Conservation (phyloP, 2,329 filamentous ascomycete genomes). For the Aspergillus jensenii region DNA sequence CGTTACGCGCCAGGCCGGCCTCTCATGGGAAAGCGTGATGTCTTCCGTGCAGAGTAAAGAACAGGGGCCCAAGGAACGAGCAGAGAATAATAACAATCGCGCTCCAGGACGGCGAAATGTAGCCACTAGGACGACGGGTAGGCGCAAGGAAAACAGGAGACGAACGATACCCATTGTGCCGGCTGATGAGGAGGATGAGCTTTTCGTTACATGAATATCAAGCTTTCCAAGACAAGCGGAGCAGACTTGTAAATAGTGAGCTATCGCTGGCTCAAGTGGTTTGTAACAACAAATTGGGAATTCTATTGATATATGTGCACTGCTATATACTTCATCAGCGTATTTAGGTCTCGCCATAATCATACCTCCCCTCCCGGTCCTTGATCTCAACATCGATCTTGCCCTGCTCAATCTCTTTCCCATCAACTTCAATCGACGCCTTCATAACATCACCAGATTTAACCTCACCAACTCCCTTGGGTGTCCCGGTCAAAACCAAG, state of each 20-base stretch:
- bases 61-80: not conserved
- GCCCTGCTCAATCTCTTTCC: constrained; percentile 81
- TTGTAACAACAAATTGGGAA: not conserved
- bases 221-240: not conserved
- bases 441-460: constrained; percentile 83
- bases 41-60: constrained; percentile 13
- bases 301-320: constrained; percentile 4
- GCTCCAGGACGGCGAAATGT: not conserved
- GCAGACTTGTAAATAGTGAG: not conserved
- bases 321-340: not conserved
- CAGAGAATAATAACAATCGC: not conserved
- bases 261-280: not conserved
- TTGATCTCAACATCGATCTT: constrained; percentile 80
- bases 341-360: constrained; percentile 67
- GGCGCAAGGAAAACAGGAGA: constrained; percentile 14
- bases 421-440: constrained; percentile 75
- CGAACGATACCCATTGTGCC: constrained; percentile 31
- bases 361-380: constrained; percentile 74
- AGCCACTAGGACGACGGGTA: not conserved
- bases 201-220: constrained; percentile 6
- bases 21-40: constrained; percentile 25
- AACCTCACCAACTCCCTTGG: constrained; percentile 89
- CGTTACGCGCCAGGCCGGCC: constrained; percentile 24
- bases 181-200: constrained; percentile 28
- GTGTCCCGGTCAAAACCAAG: constrained; percentile 93